phyloP scores from a whole-genome alignment of 345 rosid species.

The Brassica cretica region DNA sequence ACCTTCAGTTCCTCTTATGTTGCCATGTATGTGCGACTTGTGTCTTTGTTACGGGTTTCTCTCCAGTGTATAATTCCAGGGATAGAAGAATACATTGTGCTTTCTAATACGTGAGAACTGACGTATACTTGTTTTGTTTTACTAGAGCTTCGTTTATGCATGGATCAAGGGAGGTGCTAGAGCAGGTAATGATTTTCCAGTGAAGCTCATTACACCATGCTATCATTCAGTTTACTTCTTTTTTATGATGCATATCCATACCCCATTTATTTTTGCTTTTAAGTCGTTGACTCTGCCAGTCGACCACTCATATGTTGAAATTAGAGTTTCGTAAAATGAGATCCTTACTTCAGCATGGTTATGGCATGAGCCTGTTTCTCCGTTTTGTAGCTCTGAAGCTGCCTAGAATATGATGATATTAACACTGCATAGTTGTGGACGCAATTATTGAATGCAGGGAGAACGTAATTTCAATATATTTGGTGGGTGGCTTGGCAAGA shows the following conservation, averaged over 20 bases:
- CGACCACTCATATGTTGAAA: constrained; percentile 7
- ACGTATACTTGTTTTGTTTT: constrained; percentile 32
- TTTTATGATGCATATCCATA: constrained; percentile 22
- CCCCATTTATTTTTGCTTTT: not conserved
- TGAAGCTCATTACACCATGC: not conserved
- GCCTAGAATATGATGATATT: constrained; percentile 13
- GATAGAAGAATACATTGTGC: constrained; percentile 13
- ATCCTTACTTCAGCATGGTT: constrained; percentile 17
- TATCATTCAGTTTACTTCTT: constrained; percentile 12
- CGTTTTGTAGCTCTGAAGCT: constrained; percentile 6
- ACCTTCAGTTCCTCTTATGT: constrained; percentile 15
- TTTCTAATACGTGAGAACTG: constrained; percentile 24
- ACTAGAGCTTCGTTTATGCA: constrained; percentile 80
- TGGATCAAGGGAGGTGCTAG: constrained; percentile 83
- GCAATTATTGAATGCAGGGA: constrained; percentile 58
- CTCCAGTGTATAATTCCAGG: not conserved
- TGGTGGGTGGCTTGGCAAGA: constrained; percentile 98
- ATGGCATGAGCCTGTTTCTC: constrained; percentile 22
- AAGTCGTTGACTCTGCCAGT: constrained; percentile 23
- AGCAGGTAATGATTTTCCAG: constrained; percentile 55
- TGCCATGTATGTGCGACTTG: constrained; percentile 3
- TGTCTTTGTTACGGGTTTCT: constrained; percentile 13
- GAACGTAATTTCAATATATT: constrained; percentile 92
- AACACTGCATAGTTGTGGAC: constrained; percentile 23
- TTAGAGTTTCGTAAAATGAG: not conserved